Percentiles rank a stretch among this genome's conserved stretches.
These are phyloP conservation scores for Fusarium duplospermum DNA, from an alignment of 2,329 filamentous ascomycete species.

Conservation along the genomic window DNA sequence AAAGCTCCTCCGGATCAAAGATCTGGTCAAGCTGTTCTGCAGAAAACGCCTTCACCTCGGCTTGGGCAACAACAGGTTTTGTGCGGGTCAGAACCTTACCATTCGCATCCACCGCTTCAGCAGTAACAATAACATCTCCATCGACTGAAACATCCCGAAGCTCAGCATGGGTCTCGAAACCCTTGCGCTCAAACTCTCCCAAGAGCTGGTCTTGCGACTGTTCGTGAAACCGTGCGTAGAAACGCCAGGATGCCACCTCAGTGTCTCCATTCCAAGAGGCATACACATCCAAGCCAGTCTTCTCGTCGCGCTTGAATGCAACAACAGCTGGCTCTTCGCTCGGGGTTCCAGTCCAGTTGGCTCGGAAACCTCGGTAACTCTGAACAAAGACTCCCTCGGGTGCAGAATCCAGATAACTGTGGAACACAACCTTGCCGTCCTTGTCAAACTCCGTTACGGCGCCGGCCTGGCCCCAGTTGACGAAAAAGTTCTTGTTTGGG, in stretches of 20 bases:
- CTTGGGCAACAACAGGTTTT: background rate
- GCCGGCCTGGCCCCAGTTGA: constrained; percentile 68
- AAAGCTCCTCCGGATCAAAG: background rate
- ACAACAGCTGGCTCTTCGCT: constrained; percentile 42
- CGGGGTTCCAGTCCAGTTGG: constrained; percentile 63
- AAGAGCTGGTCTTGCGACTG: background rate
- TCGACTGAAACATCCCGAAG: background rate
- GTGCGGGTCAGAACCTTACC: background rate
- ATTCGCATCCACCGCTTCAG: background rate
- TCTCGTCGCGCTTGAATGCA: background rate
- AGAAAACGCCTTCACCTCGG: background rate
- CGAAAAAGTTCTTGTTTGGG: constrained; percentile 63
- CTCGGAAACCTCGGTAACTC: constrained; percentile 66
- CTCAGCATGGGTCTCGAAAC: background rate
- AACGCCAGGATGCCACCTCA: background rate
- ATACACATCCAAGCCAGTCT: background rate
- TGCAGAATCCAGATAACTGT: constrained; percentile 57
- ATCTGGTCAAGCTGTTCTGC: background rate
- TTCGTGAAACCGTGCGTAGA: background rate
- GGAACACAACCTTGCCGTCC: constrained; percentile 62
- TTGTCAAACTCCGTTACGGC: constrained; percentile 59
- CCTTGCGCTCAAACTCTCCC: background rate
- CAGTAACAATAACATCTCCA: background rate
- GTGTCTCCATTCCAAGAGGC: constrained; percentile 10
- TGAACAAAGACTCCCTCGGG: constrained; percentile 50